Percentiles rank a stretch among this genome's conserved stretches.
Evolutionary conservation across 176 grass and related monocot genomes (phyloP).

Genomic region (Oryza longistaminata): DNA sequence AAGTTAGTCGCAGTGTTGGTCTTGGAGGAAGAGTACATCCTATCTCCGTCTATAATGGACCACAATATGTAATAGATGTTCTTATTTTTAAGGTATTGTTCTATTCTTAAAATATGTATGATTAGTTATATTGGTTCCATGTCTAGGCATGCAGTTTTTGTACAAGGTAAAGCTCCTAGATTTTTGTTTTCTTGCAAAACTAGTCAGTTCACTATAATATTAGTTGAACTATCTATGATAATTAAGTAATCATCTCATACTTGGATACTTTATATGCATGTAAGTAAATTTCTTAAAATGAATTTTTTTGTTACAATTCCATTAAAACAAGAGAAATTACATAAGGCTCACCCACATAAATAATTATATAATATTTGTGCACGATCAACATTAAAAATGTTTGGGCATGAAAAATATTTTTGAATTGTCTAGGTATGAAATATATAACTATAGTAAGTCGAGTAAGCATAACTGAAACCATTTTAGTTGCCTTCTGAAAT

Average conservation of each 20-base stretch:
- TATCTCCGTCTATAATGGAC: conserved; percentile 23
- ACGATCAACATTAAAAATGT: too few relatives aligned
- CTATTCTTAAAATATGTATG: not conserved
- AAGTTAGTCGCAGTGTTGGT: conserved; percentile 29
- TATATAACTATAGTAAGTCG: too few relatives aligned
- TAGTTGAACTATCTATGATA: not conserved
- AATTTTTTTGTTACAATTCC: not conserved
- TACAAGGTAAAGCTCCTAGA: not conserved
- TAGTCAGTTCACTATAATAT: not conserved
- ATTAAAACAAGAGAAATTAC: not conserved
- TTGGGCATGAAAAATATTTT: too few relatives aligned
- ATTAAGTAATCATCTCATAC: not conserved
- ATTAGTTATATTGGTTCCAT: not conserved
- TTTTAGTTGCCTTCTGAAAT: too few relatives aligned
- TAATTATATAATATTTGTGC: too few relatives aligned
- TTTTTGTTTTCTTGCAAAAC: not conserved
- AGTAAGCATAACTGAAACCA: too few relatives aligned
- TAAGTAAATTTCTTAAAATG: not conserved
- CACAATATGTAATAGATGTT: conserved; percentile 22
- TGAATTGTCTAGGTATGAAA: too few relatives aligned
- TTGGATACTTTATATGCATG: too few relatives aligned
- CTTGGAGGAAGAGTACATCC: conserved; percentile 12
- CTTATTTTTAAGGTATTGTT: conserved; percentile 29
- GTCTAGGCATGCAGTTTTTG: too few relatives aligned
- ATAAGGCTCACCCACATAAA: too few relatives aligned